Percentiles rank a stretch among this genome's conserved stretches.
Conservation (phyloP, 305 asterid species). For the Fraxinus albicans region DNA sequence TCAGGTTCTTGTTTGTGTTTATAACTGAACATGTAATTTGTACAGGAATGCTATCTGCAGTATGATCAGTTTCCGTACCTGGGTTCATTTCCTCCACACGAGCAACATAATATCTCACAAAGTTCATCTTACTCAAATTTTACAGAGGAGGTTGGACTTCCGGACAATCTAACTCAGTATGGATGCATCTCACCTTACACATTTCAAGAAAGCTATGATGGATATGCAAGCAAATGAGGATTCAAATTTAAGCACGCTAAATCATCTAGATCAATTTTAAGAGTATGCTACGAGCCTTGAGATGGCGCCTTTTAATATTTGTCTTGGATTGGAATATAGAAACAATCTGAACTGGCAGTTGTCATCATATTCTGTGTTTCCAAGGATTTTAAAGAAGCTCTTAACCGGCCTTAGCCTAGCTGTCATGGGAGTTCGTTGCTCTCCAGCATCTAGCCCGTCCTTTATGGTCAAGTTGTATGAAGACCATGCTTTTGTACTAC, state of each 20-base stretch:
- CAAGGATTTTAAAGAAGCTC: not conserved
- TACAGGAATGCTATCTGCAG: slow-evolving; percentile 35
- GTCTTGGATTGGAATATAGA: slow-evolving; percentile 18
- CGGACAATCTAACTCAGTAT: slow-evolving; percentile 32
- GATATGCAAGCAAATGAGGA: slow-evolving; percentile 31
- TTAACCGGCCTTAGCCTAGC: not conserved
- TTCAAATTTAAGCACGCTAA: not conserved
- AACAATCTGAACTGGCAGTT: not conserved
- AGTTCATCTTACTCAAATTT: slow-evolving; percentile 43
- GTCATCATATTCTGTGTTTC: not conserved
- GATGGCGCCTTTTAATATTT: slow-evolving; percentile 33
- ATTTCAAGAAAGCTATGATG: slow-evolving; percentile 35
- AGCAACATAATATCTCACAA: slow-evolving; percentile 39
- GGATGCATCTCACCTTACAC: slow-evolving; percentile 37
- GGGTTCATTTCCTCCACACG: slow-evolving; percentile 27
- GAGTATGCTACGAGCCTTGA: not conserved
- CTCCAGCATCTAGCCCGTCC: not conserved
- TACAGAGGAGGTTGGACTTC: slow-evolving; percentile 36
- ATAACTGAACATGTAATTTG: not conserved
- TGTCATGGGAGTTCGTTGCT: not conserved
- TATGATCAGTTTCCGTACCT: slow-evolving; percentile 28
- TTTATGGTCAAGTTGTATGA: not conserved
- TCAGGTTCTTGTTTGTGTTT: not conserved
- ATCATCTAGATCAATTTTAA: not conserved
- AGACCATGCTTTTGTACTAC: not conserved